A percentile compares a stretch with the other conserved stretches of the same genome.
Evolutionary conservation across 306 rosid genomes (phyloP).

Genomic region (Astragalus membranaceus): DNA sequence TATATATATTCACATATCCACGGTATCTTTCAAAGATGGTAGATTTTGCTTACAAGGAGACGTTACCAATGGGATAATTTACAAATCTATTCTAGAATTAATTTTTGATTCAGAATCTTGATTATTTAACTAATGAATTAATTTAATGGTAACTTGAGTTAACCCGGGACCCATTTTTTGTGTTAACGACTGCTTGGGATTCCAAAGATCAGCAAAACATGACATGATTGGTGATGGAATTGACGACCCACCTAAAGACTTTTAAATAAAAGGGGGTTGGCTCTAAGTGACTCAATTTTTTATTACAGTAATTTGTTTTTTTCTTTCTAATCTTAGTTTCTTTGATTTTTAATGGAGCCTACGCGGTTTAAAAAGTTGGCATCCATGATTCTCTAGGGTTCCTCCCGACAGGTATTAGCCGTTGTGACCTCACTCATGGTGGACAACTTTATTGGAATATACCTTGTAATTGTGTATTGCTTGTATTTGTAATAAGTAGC

Average conservation of each 20-base stretch:
- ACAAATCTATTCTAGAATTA: background rate
- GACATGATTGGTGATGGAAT: slow-evolving; percentile 71
- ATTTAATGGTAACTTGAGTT: slow-evolving; percentile 8
- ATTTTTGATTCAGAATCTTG: background rate
- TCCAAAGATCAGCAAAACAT: slow-evolving; percentile 60
- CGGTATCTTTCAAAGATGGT: background rate
- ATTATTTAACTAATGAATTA: background rate
- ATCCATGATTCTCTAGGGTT: slow-evolving; percentile 53
- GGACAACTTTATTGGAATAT: too few relatives aligned
- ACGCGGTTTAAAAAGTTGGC: slow-evolving; percentile 83
- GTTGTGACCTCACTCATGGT: slow-evolving; percentile 47
- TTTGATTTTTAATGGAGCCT: slow-evolving; percentile 47
- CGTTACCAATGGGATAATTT: background rate
- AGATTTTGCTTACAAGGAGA: slow-evolving; percentile 16
- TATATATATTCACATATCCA: too few relatives aligned
- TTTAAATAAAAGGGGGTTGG: slow-evolving; percentile 9
- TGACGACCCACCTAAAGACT: slow-evolving; percentile 71
- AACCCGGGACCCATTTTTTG: slow-evolving; percentile 15
- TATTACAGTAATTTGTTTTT: background rate
- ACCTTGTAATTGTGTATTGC: too few relatives aligned
- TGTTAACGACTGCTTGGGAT: slow-evolving; percentile 66
- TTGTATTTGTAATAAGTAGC: too few relatives aligned
- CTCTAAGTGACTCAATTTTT: slow-evolving; percentile 14
- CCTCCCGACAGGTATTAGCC: slow-evolving; percentile 63
- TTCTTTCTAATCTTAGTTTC: slow-evolving; percentile 7